Evolutionary conservation across 2,329 filamentous ascomycete genomes (phyloP), one percentile per base, ranked within the genome.

Genomic region (Aspergillus ibericus): DNA sequence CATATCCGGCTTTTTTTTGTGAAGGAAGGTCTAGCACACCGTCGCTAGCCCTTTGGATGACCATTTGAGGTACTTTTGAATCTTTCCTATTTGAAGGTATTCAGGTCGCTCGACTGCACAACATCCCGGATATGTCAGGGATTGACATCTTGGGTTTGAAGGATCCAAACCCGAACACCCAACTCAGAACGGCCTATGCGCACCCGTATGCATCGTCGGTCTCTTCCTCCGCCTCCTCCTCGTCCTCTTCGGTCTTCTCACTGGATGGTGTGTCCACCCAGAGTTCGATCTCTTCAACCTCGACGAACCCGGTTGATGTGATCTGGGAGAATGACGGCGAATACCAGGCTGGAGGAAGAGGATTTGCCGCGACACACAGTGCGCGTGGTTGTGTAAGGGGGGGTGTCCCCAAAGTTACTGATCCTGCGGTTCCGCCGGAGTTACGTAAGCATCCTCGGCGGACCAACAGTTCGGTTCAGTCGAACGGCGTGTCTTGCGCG

Each of bases 211-310:
- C 84, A 72, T 84, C 86, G 59, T 88, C 88, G 42, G 79, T 92
- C 81, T 85, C 88, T 70, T 88, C 88, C 57, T 90, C 89, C 66
- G 86, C 89, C 59, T 92, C 90, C 29, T 89, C 89, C 56, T 92
- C 90, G 18, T 85, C 88, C 58, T 85, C 87, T 56, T 95, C 91
- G 34, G 82, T 92, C 68, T 95, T 91, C 82, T 95, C 91, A 65
- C 82, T 89, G 70, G 84, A 85, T 70, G 74, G 76, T 40, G 71
- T 81, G 52, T 88, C 86, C 56, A 87, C 85, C 18, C 88, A 91
- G 77, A 81, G 82, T 62, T 91, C 89, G 55, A 85, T 89, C 68
- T 87, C 88, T 60, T 87, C 87, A 40, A 87, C 85, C 55, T 88
- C 88, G 56, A 82, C 85, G 60, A 82, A 83, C 70, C 84, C 85